Conservation (phyloP, 768 basidiomycete genomes). For the Termitomyces sp. region DNA sequence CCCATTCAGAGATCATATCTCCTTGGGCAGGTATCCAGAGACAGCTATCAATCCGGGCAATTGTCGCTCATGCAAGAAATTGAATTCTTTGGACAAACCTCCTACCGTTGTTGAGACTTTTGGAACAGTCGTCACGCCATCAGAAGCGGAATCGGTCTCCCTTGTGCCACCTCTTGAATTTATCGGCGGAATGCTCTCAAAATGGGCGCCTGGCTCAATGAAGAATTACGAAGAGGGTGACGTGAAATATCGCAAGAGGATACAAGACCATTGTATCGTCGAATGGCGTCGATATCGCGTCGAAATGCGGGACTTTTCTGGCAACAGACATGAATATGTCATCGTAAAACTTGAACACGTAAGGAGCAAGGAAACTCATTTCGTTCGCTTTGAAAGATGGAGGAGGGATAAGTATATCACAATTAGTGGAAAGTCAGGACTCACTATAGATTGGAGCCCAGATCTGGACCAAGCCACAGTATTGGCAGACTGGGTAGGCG, state of each 20-base stretch:
- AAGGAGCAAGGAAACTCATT: neutral
- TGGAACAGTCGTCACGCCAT: neutral
- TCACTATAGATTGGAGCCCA: neutral
- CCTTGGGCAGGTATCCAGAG: neutral
- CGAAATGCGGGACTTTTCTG: neutral
- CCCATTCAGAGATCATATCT: neutral
- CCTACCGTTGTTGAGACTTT: too few species aligned
- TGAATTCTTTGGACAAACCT: neutral
- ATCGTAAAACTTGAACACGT: neutral
- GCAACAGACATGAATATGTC: neutral
- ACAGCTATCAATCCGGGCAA: neutral
- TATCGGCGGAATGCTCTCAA: neutral
- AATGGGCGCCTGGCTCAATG: neutral
- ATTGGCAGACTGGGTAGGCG: neutral
- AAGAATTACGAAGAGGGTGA: neutral
- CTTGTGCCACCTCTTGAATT: neutral
- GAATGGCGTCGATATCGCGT: conserved; percentile 5
- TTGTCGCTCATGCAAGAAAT: neutral
- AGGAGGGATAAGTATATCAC: neutral
- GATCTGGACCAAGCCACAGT: neutral
- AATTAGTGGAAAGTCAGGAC: neutral
- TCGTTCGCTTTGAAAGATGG: conserved; percentile 1
- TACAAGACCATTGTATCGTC: neutral
- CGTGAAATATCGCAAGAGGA: neutral
- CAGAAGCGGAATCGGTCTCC: neutral